These are phyloP conservation scores for Coemansia sp. DNA, from an alignment of 192 early-diverging fungal genomes.

Conservation along the genomic window DNA sequence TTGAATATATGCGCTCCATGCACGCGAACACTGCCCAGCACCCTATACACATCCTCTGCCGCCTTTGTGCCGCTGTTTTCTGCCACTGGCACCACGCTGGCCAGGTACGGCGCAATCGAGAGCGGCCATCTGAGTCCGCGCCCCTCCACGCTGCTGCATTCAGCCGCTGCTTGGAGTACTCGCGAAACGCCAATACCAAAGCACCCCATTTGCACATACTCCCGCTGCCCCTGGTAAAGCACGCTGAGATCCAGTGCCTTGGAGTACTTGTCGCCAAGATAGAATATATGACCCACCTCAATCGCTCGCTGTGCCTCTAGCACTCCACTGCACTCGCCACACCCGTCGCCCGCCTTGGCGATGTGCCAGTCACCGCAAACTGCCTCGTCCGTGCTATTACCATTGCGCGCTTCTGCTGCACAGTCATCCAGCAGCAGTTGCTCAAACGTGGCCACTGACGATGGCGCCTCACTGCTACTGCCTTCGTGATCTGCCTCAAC, in stretches of 20 bases:
- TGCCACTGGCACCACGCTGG: constrained; percentile 65
- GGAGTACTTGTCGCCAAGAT: constrained; percentile 90
- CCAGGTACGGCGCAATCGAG: constrained; percentile 77
- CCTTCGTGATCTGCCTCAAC: neutral
- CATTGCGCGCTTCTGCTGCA: neutral
- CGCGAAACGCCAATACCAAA: constrained; percentile 90
- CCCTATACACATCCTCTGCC: constrained; percentile 18
- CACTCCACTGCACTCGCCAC: constrained; percentile 18
- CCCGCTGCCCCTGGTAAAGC: constrained; percentile 31
- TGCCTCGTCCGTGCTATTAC: neutral
- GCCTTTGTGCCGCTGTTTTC: constrained; percentile 10
- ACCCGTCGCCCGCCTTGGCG: constrained; percentile 35
- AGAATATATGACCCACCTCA: constrained; percentile 90
- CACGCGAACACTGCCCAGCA: constrained; percentile 7
- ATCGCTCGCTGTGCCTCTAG: constrained; percentile 60
- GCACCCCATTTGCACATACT: constrained; percentile 85
- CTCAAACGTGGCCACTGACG: neutral
- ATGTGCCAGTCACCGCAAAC: constrained; percentile 44
- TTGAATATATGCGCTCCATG: constrained; percentile 22
- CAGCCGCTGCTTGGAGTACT: constrained; percentile 79
- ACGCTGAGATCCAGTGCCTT: constrained; percentile 66
- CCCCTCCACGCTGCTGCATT: constrained; percentile 64
- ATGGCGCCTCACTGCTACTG: neutral
- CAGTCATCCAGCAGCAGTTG: constrained; percentile 5
- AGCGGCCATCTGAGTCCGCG: constrained; percentile 76